Base-by-base conservation (phyloP, 2,329 filamentous ascomycete genomes). In the Phoma sp. region DNA sequence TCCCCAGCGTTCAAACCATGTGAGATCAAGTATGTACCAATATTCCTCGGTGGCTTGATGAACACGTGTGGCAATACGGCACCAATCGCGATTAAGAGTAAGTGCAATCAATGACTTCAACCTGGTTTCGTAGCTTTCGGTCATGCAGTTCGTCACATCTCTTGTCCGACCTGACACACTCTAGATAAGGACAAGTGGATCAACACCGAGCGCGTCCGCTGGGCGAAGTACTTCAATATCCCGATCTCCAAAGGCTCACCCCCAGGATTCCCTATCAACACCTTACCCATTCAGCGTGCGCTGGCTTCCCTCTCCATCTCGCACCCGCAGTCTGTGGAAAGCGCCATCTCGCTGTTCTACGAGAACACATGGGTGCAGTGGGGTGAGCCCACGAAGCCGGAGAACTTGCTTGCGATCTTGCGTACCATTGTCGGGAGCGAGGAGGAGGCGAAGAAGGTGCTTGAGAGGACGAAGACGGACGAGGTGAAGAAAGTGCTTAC, bases 181-280 rank as follows among this genome's bases (percentile, higher is more conserved):
- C 4, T 57, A 85, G 83, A 87, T 73, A 87, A 87, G 71, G 80
- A 79, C 65, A 77, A 79, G 70, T 88, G 81, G 80, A 83, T 85
- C 54, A 68, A 77, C 32, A 48, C 54, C 10, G 83, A 87, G 61
- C 82, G 85, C 13, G 39, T 70, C 18, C 82, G 84, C 52, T 86
- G 82, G 82, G 74, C 82, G 1, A 71, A 72, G 8, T 71, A 75
- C 53, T 83, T 86, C 73, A 74, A 79, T 32, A 76, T 87, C 39
- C 84, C 85, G 10, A 81, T 86, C 44, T 62, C 70, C 0, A 61
- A 74, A 1, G 49, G 59, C 0, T 57, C 70, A 6, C 83, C 83
- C 1, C 70, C 78, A 1, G 78, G 78, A 0, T 87, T 86, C 61
- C 84, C 84, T 0, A 75, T 78, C 24, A 70, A 78, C 37, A 86